Conservation (phyloP, 2,329 filamentous ascomycete species). For the Colletotrichum somersetense region DNA sequence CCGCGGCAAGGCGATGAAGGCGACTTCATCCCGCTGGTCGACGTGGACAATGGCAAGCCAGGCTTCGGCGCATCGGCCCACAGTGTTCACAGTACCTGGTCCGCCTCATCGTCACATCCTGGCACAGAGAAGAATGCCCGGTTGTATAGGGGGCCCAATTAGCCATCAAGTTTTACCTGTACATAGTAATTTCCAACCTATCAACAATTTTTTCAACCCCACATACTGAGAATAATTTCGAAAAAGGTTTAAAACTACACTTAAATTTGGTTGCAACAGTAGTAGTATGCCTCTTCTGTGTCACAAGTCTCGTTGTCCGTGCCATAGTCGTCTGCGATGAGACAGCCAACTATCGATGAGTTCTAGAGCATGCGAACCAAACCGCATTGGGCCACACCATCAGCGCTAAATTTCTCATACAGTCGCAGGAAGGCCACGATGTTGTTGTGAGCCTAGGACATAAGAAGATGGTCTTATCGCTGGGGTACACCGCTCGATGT, state of each 20-base stretch:
- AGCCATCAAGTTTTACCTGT: background rate
- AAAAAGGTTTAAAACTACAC: background rate
- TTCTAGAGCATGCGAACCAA: background rate
- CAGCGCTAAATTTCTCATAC: background rate
- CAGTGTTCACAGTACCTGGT: background rate
- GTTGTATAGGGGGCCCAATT: background rate
- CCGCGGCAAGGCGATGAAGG: background rate
- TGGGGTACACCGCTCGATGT: background rate
- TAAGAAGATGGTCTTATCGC: background rate
- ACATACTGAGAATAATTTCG: background rate
- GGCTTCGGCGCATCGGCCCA: background rate
- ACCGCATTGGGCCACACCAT: background rate
- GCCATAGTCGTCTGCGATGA: background rate
- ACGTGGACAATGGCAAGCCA: background rate
- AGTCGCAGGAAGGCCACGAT: background rate
- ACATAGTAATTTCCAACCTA: background rate
- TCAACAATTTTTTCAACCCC: background rate
- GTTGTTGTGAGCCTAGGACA: background rate
- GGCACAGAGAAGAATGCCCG: background rate
- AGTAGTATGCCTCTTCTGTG: background rate
- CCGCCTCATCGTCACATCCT: background rate
- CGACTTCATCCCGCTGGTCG: background rate
- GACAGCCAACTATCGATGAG: background rate
- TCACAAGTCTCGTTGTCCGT: too few species aligned
- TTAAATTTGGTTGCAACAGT: background rate